Conservation (phyloP, 768 basidiomycete genomes). For the Xerocomellus amylosporus region DNA sequence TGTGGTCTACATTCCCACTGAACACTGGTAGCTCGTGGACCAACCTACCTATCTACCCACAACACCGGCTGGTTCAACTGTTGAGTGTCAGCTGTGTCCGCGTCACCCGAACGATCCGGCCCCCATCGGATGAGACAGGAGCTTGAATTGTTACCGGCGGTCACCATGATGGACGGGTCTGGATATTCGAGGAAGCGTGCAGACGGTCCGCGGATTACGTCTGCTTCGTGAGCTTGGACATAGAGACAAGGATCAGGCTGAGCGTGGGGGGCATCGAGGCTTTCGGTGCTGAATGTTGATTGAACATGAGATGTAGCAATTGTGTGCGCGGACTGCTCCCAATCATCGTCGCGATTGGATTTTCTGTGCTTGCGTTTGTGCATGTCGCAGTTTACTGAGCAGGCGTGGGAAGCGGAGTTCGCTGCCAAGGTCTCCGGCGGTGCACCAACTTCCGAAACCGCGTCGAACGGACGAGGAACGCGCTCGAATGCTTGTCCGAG, state of each 20-base stretch:
- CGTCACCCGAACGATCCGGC: conserved; percentile 9
- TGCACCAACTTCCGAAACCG: no score
- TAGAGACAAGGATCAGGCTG: conserved; percentile 36
- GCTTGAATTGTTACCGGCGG: conserved; percentile 16
- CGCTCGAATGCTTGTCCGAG: no score
- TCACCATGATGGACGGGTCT: conserved; percentile 3
- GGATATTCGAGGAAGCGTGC: conserved; percentile 36
- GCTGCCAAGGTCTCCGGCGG: no score
- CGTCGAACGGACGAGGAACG: no score
- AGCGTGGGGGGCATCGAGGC: not conserved
- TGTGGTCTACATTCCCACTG: conserved; percentile 7
- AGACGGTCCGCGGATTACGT: conserved; percentile 54
- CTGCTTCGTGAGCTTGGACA: conserved; percentile 76
- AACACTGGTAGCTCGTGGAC: conserved; percentile 18
- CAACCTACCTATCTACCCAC: conserved; percentile 85
- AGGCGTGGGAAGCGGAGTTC: not conserved
- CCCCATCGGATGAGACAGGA: conserved; percentile 38
- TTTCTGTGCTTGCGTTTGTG: conserved; percentile 28
- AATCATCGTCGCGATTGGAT: conserved; percentile 6
- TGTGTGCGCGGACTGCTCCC: conserved; percentile 4
- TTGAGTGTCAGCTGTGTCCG: not conserved
- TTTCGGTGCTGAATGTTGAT: not conserved
- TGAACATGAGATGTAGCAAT: not conserved
- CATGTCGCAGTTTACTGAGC: not conserved
- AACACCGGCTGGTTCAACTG: conserved; percentile 25